Evolutionary conservation across 306 rosid genomes (phyloP), one percentile per base, ranked within the genome.

Genomic region (Glycyrrhiza uralensis): DNA sequence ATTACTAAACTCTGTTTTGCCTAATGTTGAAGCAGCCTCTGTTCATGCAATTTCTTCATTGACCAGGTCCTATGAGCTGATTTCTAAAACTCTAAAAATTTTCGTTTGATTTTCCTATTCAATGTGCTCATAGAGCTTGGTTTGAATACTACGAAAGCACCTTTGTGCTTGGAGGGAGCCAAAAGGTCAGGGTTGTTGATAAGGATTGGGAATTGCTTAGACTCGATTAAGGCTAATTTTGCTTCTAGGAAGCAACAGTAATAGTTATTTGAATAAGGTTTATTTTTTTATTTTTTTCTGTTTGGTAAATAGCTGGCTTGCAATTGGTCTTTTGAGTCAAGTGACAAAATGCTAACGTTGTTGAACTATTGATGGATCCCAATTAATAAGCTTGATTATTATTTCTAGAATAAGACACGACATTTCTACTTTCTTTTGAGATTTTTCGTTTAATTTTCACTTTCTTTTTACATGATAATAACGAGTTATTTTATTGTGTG

Each of bases 381-480:
- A 26, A 22, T 62, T 24, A 35, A 28, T 58, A 1, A 22, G 67
- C 61, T 36, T 23, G 23, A 12, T 62, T 29, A 17, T 57, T 45
- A 52, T 67, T 68, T 41, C 22, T 57, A 30, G 71, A 35, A 28
- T 39, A 30, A 38, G 52, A 22, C 0, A 2, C 9, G 50, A 51
- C 38, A 50, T 39, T 50, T 60, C 17, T 45, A 8, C 42, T 35
- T 41, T 49, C 23, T 32, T 60, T 50, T 23, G 11, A 41, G 54
- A 22, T 0, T 24, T 22, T 45, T 56, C 28, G 51, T 59, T 58
- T 38, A 32, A 4, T 44, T 22, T 58, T 57, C 17, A 13, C 36
- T 12, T 18, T 55, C 22, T 30, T 49, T 74, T 12, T n/a, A 24
- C 26, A 71, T 56, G 73, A 52, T 15, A 49, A 23, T 88, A 50